Percentiles rank a stretch among this genome's conserved stretches.
phyloP scores from a whole-genome alignment of 805 yeast genomes.

The Wickerhamomyces chaumierensis region DNA sequence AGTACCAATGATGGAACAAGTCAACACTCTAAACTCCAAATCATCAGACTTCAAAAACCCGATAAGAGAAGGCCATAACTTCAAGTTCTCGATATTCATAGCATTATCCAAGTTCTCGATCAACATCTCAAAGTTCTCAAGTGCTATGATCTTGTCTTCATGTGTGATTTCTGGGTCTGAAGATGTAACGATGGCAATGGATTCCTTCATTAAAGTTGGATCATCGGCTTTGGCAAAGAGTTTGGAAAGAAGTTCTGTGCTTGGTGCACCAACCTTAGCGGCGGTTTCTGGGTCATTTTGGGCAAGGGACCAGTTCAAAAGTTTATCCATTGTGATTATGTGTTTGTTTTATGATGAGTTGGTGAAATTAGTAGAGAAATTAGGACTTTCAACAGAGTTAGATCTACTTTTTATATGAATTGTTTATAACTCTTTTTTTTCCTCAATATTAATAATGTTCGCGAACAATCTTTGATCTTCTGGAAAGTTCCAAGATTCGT shows the following conservation, averaged over 20 bases:
- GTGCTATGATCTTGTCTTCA: slow-evolving; percentile 61
- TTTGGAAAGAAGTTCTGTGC: slow-evolving; percentile 69
- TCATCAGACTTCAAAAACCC: slow-evolving; percentile 34
- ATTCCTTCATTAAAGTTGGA: slow-evolving; percentile 75
- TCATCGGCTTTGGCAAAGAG: slow-evolving; percentile 72
- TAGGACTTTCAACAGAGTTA: no score
- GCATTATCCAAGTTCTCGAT: slow-evolving; percentile 93
- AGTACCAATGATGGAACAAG: slow-evolving; percentile 72
- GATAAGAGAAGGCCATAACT: slow-evolving; percentile 70
- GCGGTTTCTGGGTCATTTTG: slow-evolving; percentile 63
- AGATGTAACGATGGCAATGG: slow-evolving; percentile 47
- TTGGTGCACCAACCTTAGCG: slow-evolving; percentile 55
- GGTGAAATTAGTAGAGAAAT: background rate
- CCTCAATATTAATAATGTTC: no score
- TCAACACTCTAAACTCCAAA: slow-evolving; percentile 37
- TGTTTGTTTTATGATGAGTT: background rate
- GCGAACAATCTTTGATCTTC: no score
- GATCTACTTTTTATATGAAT: no score
- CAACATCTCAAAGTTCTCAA: slow-evolving; percentile 88
- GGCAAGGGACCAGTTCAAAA: slow-evolving; percentile 88
- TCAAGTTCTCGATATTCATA: slow-evolving; percentile 74
- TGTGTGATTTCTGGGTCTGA: slow-evolving; percentile 37
- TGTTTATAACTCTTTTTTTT: no score
- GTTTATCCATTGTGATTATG: slow-evolving; percentile 74
- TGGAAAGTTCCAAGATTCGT: no score